A percentile compares a stretch with the other conserved stretches of the same genome.
Conservation (phyloP, 2,329 filamentous ascomycete genomes). For the Botrytis pseudocinerea region DNA sequence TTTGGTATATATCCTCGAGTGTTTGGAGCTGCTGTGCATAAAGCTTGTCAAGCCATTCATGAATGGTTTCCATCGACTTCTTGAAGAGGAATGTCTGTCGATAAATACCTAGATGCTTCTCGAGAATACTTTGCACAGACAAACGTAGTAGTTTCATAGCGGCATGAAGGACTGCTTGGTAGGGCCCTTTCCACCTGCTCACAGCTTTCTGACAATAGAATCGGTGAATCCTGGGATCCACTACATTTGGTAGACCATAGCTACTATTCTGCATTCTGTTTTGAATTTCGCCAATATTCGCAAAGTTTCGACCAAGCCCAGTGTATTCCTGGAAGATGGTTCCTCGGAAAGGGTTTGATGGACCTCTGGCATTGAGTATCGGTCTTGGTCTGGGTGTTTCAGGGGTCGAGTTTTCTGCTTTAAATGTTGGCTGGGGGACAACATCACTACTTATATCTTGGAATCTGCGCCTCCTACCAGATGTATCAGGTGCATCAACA, state of each 20-base stretch:
- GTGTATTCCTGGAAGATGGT: slow-evolving; percentile 17
- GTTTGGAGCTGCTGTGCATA: slow-evolving; percentile 12
- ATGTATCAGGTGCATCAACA: not conserved
- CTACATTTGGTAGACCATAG: slow-evolving; percentile 59
- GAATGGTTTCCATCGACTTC: slow-evolving; percentile 21
- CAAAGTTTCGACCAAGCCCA: slow-evolving; percentile 14
- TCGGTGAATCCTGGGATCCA: slow-evolving; percentile 61
- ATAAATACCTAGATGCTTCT: slow-evolving; percentile 21
- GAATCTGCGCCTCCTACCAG: not conserved
- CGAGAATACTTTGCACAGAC: too few species aligned
- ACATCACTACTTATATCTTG: too few species aligned
- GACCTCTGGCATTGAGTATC: too few species aligned
- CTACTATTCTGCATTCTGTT: slow-evolving; percentile 58
- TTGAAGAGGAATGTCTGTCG: slow-evolving; percentile 27
- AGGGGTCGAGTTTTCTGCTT: too few species aligned
- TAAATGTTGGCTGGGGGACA: too few species aligned
- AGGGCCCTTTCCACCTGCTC: slow-evolving; percentile 51
- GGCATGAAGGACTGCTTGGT: too few species aligned
- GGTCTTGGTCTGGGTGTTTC: too few species aligned
- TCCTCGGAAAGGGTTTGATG: not conserved
- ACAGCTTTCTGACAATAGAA: slow-evolving; percentile 58
- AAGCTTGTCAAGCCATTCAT: slow-evolving; percentile 24
- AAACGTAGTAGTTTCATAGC: too few species aligned
- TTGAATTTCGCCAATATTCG: slow-evolving; percentile 47
- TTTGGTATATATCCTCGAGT: slow-evolving; percentile 24